Evolutionary conservation across 495 filamentous ascomycete species (phyloP), one percentile per base, ranked within the genome.

Genomic region (Astrothelium macrocarpum): DNA sequence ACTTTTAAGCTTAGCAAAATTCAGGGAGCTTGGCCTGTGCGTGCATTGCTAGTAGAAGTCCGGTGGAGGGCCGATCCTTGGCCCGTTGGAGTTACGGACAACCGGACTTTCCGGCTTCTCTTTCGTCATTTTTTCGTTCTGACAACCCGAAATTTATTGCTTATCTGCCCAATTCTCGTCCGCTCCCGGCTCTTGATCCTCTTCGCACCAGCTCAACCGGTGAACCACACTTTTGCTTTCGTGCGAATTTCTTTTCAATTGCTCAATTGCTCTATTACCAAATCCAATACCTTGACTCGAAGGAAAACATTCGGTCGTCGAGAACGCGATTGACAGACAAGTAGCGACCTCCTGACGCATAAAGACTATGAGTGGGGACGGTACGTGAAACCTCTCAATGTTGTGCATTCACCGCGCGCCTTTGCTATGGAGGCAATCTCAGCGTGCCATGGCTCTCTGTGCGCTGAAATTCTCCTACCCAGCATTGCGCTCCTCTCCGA

Each of bases 321-420:
- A 29, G 10, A 9, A 28, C 11, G 5, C n/a, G 7, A 28, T 29
- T 29, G 23, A 10, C 16, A 56, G 5, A 9, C 49, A 25, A 56
- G 25, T 56, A 56, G 29, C 49, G 49, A 56, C 49, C 49, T 56
- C 49, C 49, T 56, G 29, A 56, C 49, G 49, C 25, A n/a, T 56
- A 28, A 25, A 28, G 25, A 56, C 7, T 29, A 56, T 56, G 49
- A 56, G 49, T 25, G 49, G 49, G 49, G 49, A 56, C 49, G 49
- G 49, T 56, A 56, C 25, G 49, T 56, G 49, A 56, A 29, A 16
- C 25, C 29, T 56, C 25, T 29, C 49, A 56, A 56, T 56, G 49
- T 16, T 56, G 7, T 56, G 7, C 25, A 16, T 56, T 16, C 20
- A 4, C 2, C 25, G 49, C 9, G 25, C 29, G 49, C 49, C 23